Conservation (phyloP, 768 basidiomycete species). For the Scleroderma citrinum region DNA sequence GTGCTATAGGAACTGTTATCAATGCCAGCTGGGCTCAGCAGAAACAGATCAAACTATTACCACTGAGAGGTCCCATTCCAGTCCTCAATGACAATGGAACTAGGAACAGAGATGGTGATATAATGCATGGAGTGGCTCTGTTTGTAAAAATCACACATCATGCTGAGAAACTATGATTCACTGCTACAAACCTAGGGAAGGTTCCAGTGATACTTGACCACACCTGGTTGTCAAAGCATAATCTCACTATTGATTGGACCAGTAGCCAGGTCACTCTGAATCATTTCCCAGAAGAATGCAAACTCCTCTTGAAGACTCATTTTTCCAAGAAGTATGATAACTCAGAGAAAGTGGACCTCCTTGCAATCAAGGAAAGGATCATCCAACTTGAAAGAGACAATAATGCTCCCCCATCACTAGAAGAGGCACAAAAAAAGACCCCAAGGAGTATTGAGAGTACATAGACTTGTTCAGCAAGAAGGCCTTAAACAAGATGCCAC, state of each 20-base stretch:
- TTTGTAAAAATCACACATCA: not conserved
- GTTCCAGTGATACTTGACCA: conserved; percentile 10
- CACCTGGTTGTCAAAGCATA: conserved; percentile 21
- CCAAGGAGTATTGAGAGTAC: too few species aligned
- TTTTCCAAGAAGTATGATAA: not conserved
- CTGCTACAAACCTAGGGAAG: not conserved
- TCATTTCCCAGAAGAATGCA: not conserved
- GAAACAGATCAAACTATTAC: not conserved
- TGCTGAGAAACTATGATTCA: not conserved
- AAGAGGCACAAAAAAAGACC: not conserved
- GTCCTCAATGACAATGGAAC: not conserved
- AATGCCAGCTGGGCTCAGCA: not conserved
- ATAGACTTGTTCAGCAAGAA: too few species aligned
- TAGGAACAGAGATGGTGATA: not conserved
- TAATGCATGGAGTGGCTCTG: not conserved
- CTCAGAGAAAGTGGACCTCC: not conserved
- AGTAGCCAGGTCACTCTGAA: conserved; percentile 15
- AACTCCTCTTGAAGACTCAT: not conserved
- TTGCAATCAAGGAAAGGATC: not conserved
- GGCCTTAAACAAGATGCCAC: too few species aligned
- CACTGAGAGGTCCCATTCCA: not conserved
- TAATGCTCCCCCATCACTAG: conserved; percentile 5
- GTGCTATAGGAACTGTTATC: not conserved
- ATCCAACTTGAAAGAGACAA: not conserved
- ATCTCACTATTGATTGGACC: conserved; percentile 17